These are phyloP conservation scores for Lasiodiplodia gonubiensis DNA, from an alignment of 2,329 filamentous ascomycete genomes.

Conservation along the genomic window DNA sequence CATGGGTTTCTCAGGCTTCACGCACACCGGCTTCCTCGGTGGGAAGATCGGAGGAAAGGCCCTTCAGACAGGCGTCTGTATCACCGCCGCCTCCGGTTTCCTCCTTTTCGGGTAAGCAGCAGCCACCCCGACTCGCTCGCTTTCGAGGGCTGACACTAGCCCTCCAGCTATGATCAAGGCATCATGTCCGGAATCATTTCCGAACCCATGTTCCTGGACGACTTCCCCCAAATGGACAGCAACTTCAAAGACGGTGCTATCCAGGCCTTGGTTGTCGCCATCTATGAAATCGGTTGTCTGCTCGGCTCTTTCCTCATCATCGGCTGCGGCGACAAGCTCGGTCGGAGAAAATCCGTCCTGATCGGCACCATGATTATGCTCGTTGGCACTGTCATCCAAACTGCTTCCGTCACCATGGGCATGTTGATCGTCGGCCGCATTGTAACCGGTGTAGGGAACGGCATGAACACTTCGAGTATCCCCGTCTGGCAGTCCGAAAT, in stretches of 20 bases:
- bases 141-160: not conserved
- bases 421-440: constrained; percentile 60
- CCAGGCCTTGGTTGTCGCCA: constrained; percentile 56
- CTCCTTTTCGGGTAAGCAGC: constrained; percentile 52
- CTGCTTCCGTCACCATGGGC: constrained; percentile 38
- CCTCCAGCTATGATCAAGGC: constrained; percentile 33
- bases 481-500: constrained; percentile 60
- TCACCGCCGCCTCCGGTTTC: constrained; percentile 54
- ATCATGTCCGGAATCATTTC: constrained; percentile 52
- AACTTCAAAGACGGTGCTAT: constrained; percentile 44
- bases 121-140: not conserved
- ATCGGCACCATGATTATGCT: constrained; percentile 50
- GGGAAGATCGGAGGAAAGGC: constrained; percentile 34
- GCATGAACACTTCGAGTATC: constrained; percentile 61
- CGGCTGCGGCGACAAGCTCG: constrained; percentile 47
- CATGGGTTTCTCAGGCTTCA: constrained; percentile 27
- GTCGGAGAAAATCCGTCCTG: constrained; percentile 51
- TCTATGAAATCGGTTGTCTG: constrained; percentile 58
- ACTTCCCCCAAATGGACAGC: constrained; percentile 46
- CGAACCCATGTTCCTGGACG: constrained; percentile 40
- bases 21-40: constrained; percentile 26
- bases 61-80: constrained; percentile 43
- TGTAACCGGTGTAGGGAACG: constrained; percentile 60
- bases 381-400: constrained; percentile 49
- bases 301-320: constrained; percentile 49